Evolutionary conservation across 768 basidiomycete genomes (phyloP), one percentile per base, ranked within the genome.

Genomic region (Tricholoma sp.): DNA sequence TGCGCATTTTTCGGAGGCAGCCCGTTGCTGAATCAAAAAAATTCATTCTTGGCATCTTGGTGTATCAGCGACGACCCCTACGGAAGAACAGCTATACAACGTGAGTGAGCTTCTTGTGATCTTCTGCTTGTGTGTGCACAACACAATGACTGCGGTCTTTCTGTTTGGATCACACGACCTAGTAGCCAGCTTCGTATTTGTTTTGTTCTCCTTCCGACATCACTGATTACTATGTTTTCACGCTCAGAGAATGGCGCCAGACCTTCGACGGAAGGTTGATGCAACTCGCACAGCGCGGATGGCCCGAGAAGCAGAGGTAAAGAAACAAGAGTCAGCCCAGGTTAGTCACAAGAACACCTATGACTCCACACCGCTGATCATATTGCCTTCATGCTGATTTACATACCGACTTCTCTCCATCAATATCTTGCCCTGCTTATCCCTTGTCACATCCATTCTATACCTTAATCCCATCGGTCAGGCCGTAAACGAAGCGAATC

Each of bases 251-350:
- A 76, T 88, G 76, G 77, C 86, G 19, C 86, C 86, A 60, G 84
- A 85, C 71, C 68, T 87, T 59, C 79, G 76, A 61, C 78, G 81
- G 49, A 82, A 81, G 62, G 86, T 88, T 16, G 86, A 88, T 62
- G 80, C 79, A 2, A 74, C 77, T 56, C 79, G 83, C 34, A 77
- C 78, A 14, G 71, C 78, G 7, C 77, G 86, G 29, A 61, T 78
- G 10, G 77, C 79, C 3, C 74, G 78, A 66, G 86, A 86, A 72
- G 74, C 74, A 50, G 79, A 78, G 57, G 75, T 78, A 66, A 77
- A 76, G 66, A 78, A 76, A 63, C 79, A 80, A 63, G 72, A 76
- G 5, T 73, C 78, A 56, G 78, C 76, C 4, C 82, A 83, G 79
- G 84, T 79, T 54, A 67, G 78, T 58, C 56, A 14, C n/a, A 19